Evolutionary conservation across 345 rosid species (phyloP), one percentile per base, ranked within the genome.

Genomic region (Viola odorata): DNA sequence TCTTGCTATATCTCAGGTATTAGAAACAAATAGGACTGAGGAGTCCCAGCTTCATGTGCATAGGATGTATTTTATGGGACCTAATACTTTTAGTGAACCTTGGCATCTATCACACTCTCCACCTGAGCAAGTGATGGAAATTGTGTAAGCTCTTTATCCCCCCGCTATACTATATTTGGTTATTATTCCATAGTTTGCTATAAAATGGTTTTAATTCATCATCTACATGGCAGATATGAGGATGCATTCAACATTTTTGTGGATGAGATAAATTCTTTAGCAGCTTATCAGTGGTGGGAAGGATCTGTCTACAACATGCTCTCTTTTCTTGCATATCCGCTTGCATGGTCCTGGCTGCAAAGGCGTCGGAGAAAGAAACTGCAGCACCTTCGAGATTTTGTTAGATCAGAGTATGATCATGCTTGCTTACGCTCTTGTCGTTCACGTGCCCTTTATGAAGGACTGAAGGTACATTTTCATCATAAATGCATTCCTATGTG

Each of bases 271-370:
- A 91, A 91, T 77, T 76, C 68, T 65, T 69, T 91, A 74, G 95
- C 98, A 71, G 82, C 91, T 48, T 91, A 88, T 66, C 96, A 86
- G 68, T 91, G 98, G 98, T 91, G 98, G 98, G 95, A 86, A 78
- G 98, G 98, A 69, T 85, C 90, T 3, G 66, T 86, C 37, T 81
- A 85, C 78, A 83, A 80, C 65, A 61, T 88, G 69, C 89, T 91
- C 60, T 82, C 87, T 57, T 55, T 86, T 73, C 77, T 88, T 71
- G 96, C 87, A n/a, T 86, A 83, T 78, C 98, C 96, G 39, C 84
- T 91, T 55, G 91, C 91, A 37, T 88, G 90, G 91, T 86, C 95
- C 63, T 91, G 98, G 98, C 82, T 84, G 52, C 98, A 91, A 51
- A 85, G 74, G 49, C 61, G 98, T 45, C 80, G 90, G 48, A 85